These are phyloP conservation scores for Fusarium pseudocircinatum DNA, from an alignment of 2,329 filamentous ascomycete genomes.

Conservation along the genomic window DNA sequence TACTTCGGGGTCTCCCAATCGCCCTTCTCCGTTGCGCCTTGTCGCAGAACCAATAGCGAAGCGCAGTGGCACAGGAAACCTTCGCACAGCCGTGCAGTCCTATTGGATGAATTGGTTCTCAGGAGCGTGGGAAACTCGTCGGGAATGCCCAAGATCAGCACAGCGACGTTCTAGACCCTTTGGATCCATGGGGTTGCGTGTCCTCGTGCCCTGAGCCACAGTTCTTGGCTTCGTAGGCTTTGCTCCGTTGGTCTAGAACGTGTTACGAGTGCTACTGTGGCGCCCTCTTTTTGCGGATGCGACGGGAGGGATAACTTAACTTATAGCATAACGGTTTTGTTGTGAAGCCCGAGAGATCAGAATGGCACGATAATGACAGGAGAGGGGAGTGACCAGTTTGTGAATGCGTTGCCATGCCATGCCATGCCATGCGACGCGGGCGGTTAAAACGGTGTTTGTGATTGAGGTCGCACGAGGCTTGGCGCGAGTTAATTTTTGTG, in stretches of 20 bases:
- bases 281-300: constrained; percentile 15
- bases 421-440: not conserved
- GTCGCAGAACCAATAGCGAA: constrained; percentile 11
- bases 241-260: constrained; percentile 26
- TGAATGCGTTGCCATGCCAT: too few species aligned
- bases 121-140: constrained; percentile 32
- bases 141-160: constrained; percentile 33
- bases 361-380: constrained; percentile 1
- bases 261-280: constrained; percentile 12
- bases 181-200: constrained; percentile 1
- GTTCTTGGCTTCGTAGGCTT: constrained; percentile 3
- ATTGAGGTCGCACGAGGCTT: constrained; percentile 10
- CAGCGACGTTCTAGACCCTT: constrained; percentile 18
- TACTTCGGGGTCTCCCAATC: not conserved
- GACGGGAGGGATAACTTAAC: constrained; percentile 2
- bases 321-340: constrained; percentile 19
- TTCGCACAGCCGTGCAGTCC: not conserved
- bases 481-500: not conserved
- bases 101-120: not conserved
- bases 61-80: not conserved
- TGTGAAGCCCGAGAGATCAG: not conserved
- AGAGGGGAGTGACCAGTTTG: not conserved
- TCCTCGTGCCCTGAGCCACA: constrained; percentile 41
- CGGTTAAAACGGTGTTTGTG: constrained; percentile 5
- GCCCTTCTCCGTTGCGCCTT: constrained; percentile 11